Evolutionary conservation across 805 yeast genomes (phyloP).

Genomic region (Candida boleticola): DNA sequence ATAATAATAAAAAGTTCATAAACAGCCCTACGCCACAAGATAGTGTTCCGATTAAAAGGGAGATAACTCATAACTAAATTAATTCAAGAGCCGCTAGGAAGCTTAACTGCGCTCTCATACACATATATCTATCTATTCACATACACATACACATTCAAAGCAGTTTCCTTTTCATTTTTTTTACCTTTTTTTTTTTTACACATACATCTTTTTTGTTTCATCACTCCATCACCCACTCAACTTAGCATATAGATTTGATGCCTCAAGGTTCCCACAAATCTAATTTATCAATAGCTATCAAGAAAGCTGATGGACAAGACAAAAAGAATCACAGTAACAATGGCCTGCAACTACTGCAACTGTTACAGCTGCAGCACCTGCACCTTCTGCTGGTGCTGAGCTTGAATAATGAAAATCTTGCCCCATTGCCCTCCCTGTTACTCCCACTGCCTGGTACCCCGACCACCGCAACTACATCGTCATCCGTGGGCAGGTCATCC

Average conservation of each 20-base stretch:
- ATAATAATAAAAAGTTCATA: no score
- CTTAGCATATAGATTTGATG: constrained; percentile 11
- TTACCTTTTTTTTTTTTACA: no score
- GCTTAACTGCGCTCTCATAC: no score
- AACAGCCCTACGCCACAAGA: no score
- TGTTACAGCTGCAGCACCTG: constrained; percentile 8
- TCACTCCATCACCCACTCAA: background rate
- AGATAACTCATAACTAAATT: no score
- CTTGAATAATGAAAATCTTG: constrained; percentile 11
- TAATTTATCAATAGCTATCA: constrained; percentile 43
- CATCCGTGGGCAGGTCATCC: constrained; percentile 28
- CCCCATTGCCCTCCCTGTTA: constrained; percentile 11
- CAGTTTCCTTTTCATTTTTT: constrained; percentile 1
- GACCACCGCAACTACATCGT: constrained; percentile 29
- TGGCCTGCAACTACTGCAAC: constrained; percentile 10
- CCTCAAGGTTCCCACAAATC: constrained; percentile 27
- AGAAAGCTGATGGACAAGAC: constrained; percentile 33
- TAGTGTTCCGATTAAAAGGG: no score
- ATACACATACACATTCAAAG: background rate
- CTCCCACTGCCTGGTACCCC: constrained; percentile 26
- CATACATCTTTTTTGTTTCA: constrained; percentile 3
- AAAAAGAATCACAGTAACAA: constrained; percentile 13
- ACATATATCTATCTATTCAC: no score
- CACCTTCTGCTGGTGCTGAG: constrained; percentile 15
- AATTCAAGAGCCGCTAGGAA: no score